Conservation (phyloP, 768 basidiomycete genomes). For the Mycena galericulata region DNA sequence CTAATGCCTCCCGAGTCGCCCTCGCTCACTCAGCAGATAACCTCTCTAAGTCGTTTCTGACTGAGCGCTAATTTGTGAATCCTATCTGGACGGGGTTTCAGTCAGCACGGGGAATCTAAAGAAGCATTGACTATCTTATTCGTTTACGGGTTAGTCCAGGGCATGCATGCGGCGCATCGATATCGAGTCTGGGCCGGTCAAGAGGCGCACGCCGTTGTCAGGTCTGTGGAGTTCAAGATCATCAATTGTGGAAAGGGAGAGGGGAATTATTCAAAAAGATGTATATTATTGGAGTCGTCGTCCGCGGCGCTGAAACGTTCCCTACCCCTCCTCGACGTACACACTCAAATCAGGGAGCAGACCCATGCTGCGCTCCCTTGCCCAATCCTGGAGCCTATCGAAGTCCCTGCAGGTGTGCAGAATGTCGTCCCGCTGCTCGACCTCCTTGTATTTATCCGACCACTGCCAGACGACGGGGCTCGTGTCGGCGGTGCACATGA, state of each 20-base stretch:
- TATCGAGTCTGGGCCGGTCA: too few species aligned
- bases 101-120: conserved; percentile 19
- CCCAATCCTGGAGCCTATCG: not conserved
- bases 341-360: conserved; percentile 20
- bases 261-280: not conserved
- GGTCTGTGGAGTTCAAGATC: too few species aligned
- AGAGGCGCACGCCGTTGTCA: too few species aligned
- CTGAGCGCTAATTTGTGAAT: too few species aligned
- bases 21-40: too few species aligned
- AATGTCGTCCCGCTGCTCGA: conserved; percentile 19
- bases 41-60: too few species aligned
- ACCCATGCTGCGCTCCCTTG: conserved; percentile 13
- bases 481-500: conserved; percentile 42
- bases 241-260: not conserved
- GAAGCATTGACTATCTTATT: conserved; percentile 13
- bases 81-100: conserved; percentile 21
- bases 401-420: conserved; percentile 19
- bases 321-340: conserved; percentile 26
- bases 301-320: not conserved
- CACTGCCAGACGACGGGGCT: conserved; percentile 34
- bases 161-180: conserved; percentile 2
- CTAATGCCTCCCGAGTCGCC: too few species aligned
- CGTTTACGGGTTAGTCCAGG: not conserved
- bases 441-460: not conserved
- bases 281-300: not conserved